phyloP scores from a whole-genome alignment of 345 rosid species.

The Carallia pectinifolia region DNA sequence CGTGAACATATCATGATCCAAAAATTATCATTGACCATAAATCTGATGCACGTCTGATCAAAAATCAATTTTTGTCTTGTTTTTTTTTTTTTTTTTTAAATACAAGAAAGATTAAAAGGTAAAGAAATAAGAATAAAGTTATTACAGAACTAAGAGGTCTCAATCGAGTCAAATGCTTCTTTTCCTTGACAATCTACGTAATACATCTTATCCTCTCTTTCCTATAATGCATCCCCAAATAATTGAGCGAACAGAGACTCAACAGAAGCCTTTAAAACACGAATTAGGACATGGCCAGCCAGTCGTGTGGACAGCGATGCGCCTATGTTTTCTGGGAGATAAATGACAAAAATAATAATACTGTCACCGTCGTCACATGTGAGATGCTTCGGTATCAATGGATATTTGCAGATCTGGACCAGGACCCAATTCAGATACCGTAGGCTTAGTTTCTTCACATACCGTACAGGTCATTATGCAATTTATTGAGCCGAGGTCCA shows the following conservation, averaged over 20 bases:
- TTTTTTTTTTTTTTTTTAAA: no score
- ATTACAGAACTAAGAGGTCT: no score
- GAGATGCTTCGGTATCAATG: not conserved
- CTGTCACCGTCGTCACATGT: not conserved
- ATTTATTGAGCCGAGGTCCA: slow-evolving; percentile 7
- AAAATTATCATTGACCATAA: no score
- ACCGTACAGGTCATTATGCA: slow-evolving; percentile 11
- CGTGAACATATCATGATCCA: no score
- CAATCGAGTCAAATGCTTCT: no score
- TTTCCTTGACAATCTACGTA: no score
- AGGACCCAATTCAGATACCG: slow-evolving; percentile 23
- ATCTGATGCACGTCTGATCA: no score
- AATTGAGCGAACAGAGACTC: not conserved
- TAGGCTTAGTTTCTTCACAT: not conserved
- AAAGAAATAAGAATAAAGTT: no score
- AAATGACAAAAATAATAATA: not conserved
- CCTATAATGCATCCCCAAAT: not conserved
- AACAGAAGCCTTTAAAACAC: not conserved
- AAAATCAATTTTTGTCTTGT: no score
- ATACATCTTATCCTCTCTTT: not conserved
- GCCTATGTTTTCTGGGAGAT: not conserved
- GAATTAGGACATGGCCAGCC: not conserved
- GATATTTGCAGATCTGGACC: slow-evolving; percentile 9
- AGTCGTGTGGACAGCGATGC: slow-evolving; percentile 42
- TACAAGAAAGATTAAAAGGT: no score